Evolutionary conservation across 2,329 filamentous ascomycete species (phyloP), one percentile per base, ranked within the genome.

Genomic region (Rosellinia necatrix): DNA sequence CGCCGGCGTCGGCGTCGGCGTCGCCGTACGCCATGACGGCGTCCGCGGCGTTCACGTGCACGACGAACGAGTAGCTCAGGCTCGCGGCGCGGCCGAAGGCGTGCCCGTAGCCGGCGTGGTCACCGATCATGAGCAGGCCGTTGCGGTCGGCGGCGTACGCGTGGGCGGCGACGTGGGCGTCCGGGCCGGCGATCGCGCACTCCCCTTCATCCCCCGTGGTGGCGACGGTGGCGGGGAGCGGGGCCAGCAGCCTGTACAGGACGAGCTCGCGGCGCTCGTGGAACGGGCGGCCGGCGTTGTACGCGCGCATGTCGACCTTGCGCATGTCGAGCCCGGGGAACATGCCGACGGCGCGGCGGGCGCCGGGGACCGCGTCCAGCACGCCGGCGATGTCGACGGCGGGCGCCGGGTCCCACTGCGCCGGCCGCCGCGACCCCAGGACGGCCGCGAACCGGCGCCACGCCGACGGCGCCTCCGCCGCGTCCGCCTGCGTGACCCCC

Each of bases 61-160:
- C 70, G 15, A 80, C 79, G 54, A 83, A 80, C 0, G 75, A 76
- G 57, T 81, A 82, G 61, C 75, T 80, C 50, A 84, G 61, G 30
- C 72, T 81, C 2, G 77, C 78, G 1, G 74, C 76, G 12, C 72
- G 66, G 2, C 71, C 76, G 3, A 79, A 56, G 10, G 70, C 68
- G 60, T 67, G 70, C 0, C 78, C 79, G 25, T 79, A 77, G 3
- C 76, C 79, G 2, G 80, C 62, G 29, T 82, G 74, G 59, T 82
- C 79, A 3, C 71, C 75, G 5, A 76, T 64, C 78, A 82, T 81
- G 30, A 82, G 70, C 24, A 83, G 65, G 1, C 80, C 78, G 53
- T 83, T 84, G n/a, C 80, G 72, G 57, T 84, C 81, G 0, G 78
- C 76, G 43, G 76, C 78, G 59, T 74, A 83, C 0, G 80, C 78